A percentile compares a stretch with the other conserved stretches of the same genome.
Evolutionary conservation across 495 filamentous ascomycete species (phyloP).

Genomic region (Tuber umbilicatum): DNA sequence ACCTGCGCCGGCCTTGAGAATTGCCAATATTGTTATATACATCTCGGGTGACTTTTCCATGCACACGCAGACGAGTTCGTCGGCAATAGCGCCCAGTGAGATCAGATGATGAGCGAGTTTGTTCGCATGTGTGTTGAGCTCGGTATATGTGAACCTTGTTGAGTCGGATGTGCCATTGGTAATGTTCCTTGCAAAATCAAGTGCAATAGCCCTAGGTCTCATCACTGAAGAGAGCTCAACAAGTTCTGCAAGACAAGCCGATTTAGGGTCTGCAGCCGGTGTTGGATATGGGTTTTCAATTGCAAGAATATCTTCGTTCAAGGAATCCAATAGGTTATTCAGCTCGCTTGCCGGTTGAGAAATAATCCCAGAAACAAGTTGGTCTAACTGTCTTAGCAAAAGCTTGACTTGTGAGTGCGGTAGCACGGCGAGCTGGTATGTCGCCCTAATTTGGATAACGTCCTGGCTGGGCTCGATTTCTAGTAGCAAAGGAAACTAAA

Average conservation of each 20-base stretch:
- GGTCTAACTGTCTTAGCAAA: slow-evolving; percentile 55
- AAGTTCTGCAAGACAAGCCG: slow-evolving; percentile 46
- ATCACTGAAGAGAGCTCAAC: slow-evolving; percentile 51
- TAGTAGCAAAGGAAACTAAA: slow-evolving; percentile 60
- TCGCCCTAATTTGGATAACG: slow-evolving; percentile 47
- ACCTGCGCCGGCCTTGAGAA: slow-evolving; percentile 64
- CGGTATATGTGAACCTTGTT: slow-evolving; percentile 53
- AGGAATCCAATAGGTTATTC: slow-evolving; percentile 22
- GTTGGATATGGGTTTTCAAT: slow-evolving; percentile 48
- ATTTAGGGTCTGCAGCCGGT: slow-evolving; percentile 21
- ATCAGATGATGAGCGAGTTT: slow-evolving; percentile 56
- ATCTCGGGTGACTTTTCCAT: slow-evolving; percentile 64
- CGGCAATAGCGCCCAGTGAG: slow-evolving; percentile 45
- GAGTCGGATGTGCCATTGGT: slow-evolving; percentile 35
- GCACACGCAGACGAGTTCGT: slow-evolving; percentile 57
- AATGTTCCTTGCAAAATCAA: slow-evolving; percentile 54
- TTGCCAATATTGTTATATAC: slow-evolving; percentile 64
- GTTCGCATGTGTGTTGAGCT: slow-evolving; percentile 59
- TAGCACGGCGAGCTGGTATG: slow-evolving; percentile 50
- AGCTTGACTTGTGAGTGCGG: slow-evolving; percentile 48
- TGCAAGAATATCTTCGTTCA: slow-evolving; percentile 50
- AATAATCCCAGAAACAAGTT: slow-evolving; percentile 48
- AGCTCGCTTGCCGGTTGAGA: slow-evolving; percentile 39
- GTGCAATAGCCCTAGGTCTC: slow-evolving; percentile 52
- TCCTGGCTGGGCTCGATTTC: slow-evolving; percentile 57